These are phyloP conservation scores for Boletus bicolor DNA, from an alignment of 768 basidiomycete genomes.

Conservation along the genomic window DNA sequence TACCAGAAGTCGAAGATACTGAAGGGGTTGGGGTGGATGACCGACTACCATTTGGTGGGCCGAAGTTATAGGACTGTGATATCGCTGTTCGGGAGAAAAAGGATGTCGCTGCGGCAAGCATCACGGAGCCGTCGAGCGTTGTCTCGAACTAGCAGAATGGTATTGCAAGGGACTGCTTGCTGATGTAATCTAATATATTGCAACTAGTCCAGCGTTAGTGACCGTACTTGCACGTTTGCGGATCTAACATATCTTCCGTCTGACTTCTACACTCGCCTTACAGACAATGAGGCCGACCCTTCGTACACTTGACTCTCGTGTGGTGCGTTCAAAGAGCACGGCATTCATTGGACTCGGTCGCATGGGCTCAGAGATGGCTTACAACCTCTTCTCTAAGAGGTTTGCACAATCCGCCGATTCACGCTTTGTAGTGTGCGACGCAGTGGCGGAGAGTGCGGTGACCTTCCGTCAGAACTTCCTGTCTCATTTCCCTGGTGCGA, in stretches of 20 bases:
- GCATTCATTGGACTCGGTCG: conserved; percentile 85
- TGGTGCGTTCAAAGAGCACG: conserved; percentile 47
- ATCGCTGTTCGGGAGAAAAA: conserved; percentile 81
- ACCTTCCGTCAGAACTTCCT: conserved; percentile 57
- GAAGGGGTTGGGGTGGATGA: conserved; percentile 37
- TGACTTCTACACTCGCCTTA: background rate
- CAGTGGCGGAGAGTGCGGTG: conserved; percentile 53
- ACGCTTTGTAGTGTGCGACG: conserved; percentile 78
- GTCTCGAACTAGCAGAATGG: background rate
- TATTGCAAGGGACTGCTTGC: background rate
- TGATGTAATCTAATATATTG: conserved; percentile 9
- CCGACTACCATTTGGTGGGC: conserved; percentile 35
- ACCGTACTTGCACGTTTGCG: background rate
- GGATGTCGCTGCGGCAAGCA: conserved; percentile 81
- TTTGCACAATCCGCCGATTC: conserved; percentile 49
- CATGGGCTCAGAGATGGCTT: conserved; percentile 87
- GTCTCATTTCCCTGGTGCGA: conserved; percentile 55
- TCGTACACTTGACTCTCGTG: conserved; percentile 35
- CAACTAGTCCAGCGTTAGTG: no score
- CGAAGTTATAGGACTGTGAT: conserved; percentile 75
- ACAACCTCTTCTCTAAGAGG: conserved; percentile 78
- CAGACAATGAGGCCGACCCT: conserved; percentile 50
- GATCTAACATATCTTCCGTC: background rate
- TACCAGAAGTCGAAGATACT: conserved; percentile 26
- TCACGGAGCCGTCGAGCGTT: conserved; percentile 22